Base-by-base conservation (phyloP, 176 grass and related monocot species). In the Microstegium vimineum region DNA sequence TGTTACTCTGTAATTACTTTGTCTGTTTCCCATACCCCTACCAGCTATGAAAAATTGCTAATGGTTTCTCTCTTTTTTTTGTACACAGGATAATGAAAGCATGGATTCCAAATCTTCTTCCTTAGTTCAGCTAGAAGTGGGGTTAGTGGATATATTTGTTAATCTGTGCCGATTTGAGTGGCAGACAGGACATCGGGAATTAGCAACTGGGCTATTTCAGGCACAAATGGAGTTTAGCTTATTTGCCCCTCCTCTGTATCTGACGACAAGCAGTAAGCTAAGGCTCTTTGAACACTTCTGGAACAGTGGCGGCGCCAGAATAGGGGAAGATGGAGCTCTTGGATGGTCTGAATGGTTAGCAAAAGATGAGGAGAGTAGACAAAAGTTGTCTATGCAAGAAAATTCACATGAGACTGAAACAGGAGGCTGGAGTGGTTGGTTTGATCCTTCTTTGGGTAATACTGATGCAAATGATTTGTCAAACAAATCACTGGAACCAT, bases 251-350 rank as follows among this genome's bases (percentile, higher is more conserved):
- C 81, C 91, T 40, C 82, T 98, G 42, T 37, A 74, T 76, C 88
- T 98, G 71, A 91, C 88, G 26, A 74, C 84, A 80, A 81, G 70
- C 67, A 94, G 92, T 83, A 94, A 98, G 78, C 90, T 93, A 78
- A 98, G 95, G 35, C 90, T 94, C 54, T 98, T 98, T 91, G 95
- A 94, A 75, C 92, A 98, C 85, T 94, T 94, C 61, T 98, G 95
- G 95, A 98, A 94, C 73, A 94, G 86, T 90, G 84, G 78, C 70
- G 88, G 84, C 74, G 89, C 90, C 22, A 94, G 89, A 78, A 75
- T 98, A 45, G 95, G 95, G 49, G 92, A 98, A 89, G 82, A 93
- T 82, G 90, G 89, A 66, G 92, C 92, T 64, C 79, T 93, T 77
- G 95, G 95, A 69, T 98, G 95, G 95, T 93, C 95, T 85, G 87